Conservation (phyloP, 208 protist genomes). For the Acanthamoeba sp. region DNA sequence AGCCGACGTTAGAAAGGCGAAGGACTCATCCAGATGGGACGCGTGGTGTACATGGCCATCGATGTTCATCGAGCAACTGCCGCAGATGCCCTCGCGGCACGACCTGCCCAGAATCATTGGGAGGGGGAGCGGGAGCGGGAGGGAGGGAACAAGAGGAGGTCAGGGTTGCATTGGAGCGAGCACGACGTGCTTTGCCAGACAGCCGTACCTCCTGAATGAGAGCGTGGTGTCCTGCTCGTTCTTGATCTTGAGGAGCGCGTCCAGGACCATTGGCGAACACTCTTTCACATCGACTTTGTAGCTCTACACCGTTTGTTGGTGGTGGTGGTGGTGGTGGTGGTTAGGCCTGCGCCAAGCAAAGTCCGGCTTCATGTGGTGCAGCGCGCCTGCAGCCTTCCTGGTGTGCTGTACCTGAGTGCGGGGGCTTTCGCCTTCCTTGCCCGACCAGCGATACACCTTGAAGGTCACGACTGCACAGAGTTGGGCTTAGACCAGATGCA, state of each 20-base stretch:
- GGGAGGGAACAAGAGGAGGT: background rate
- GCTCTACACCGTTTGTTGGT: too few species aligned
- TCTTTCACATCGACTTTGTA: constrained; percentile 86
- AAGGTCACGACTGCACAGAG: background rate
- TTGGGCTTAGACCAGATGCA: background rate
- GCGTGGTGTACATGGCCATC: background rate
- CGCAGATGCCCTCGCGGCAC: constrained; percentile 92
- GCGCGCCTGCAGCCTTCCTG: too few species aligned
- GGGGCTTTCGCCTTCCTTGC: background rate
- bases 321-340: too few species aligned
- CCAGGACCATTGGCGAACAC: constrained; percentile 94
- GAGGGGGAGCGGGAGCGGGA: too few species aligned
- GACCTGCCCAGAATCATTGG: constrained; percentile 85
- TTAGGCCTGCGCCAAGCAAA: too few species aligned
- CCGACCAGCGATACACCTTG: background rate
- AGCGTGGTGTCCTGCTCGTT: constrained; percentile 93
- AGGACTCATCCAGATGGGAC: background rate
- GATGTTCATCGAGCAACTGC: constrained; percentile 82
- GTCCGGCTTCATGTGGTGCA: too few species aligned
- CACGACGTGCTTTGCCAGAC: too few species aligned
- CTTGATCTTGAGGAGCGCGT: constrained; percentile 94
- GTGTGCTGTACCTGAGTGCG: constrained; percentile 26
- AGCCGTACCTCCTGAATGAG: constrained; percentile 88
- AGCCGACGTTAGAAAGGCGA: too few species aligned
- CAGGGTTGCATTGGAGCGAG: background rate